phyloP scores from a whole-genome alignment of 805 yeast genomes.

The Lipomyces spencermartinsiae region DNA sequence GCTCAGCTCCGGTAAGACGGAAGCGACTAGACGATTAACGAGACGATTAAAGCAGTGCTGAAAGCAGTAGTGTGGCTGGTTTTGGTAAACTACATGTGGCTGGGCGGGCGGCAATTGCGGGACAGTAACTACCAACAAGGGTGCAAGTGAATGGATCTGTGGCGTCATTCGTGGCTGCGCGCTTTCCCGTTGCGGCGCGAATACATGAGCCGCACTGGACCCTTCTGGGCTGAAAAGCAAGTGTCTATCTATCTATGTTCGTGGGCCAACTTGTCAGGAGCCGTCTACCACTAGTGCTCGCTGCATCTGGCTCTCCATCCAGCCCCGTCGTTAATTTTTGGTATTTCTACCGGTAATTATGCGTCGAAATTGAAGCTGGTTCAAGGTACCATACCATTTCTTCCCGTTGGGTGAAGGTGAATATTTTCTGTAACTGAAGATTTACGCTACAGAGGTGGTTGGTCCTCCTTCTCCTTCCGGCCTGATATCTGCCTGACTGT shows the following conservation, averaged over 20 bases:
- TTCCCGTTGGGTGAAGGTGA: background rate
- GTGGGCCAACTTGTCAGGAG: background rate
- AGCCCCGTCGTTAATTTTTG: background rate
- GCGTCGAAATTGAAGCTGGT: background rate
- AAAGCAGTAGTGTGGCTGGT: background rate
- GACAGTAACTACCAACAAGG: no score
- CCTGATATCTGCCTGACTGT: background rate
- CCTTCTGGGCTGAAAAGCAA: background rate
- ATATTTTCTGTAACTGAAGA: background rate
- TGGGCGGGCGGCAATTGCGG: background rate
- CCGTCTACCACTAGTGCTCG: background rate
- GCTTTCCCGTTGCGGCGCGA: background rate
- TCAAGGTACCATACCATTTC: background rate
- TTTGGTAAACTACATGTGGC: background rate
- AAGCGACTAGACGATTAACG: no score
- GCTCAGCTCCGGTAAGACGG: no score
- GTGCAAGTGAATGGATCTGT: background rate
- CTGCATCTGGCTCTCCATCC: constrained; percentile 4
- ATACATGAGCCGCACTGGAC: background rate
- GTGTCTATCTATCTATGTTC: background rate
- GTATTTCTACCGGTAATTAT: background rate
- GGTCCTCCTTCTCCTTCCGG: background rate
- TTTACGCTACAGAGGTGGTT: background rate
- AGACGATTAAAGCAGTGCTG: background rate
- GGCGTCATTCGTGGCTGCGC: background rate